Conservation (phyloP, 371 early-diverging fungal species). For the Mortierella sp. region DNA sequence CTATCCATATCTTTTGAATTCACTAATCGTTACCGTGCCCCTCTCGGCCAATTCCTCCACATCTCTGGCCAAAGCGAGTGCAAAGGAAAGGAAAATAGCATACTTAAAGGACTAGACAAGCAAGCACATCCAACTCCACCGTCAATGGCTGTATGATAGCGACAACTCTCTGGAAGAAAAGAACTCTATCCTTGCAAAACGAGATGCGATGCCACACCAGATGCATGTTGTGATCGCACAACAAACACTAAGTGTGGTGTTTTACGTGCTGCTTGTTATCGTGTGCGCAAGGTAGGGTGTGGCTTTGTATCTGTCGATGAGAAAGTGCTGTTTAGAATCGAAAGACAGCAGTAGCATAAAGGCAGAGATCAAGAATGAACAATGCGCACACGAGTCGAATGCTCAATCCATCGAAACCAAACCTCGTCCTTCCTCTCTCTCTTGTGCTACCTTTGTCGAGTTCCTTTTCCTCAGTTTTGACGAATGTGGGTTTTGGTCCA, state of each 20-base stretch:
- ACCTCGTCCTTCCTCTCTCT: background rate
- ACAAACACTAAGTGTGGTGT: background rate
- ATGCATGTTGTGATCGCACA: background rate
- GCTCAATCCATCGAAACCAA: background rate
- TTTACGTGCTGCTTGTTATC: no score
- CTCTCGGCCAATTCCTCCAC: no score
- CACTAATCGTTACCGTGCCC: no score
- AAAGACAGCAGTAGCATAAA: background rate
- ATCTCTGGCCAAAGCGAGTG: no score
- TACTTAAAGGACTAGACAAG: no score
- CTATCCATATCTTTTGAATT: no score
- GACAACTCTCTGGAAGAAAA: no score
- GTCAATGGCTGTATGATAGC: no score
- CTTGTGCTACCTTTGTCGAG: background rate
- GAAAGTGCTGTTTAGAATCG: background rate
- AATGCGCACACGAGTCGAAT: background rate
- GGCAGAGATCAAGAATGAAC: background rate
- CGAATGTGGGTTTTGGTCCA: background rate
- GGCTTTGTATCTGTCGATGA: background rate
- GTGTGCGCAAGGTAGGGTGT: background rate
- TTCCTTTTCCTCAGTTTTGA: background rate
- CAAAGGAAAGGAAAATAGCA: no score
- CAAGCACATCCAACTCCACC: no score
- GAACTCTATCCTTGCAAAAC: background rate
- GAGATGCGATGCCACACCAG: background rate